Base-by-base conservation (phyloP, 768 basidiomycete species). In the Hemileccinum rubropunctum region DNA sequence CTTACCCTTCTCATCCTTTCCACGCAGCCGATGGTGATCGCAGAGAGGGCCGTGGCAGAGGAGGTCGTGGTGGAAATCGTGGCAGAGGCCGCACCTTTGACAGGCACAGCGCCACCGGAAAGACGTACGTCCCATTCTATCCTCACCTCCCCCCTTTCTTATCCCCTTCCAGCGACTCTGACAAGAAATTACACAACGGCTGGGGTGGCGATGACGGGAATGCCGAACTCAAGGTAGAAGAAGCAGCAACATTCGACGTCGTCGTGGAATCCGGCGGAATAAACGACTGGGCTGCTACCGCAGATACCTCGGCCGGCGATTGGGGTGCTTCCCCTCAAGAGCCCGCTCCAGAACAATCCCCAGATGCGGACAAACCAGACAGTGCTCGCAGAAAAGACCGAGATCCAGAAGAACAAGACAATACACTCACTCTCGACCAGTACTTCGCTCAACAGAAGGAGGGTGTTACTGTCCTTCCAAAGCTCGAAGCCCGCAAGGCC, bases 151-250 rank as follows among this genome's bases (percentile, higher is more conserved):
- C 39, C 20, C 26, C 40, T 46, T 50, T 42, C 54, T 53, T 52
- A 56, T 50, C 51, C 48, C 30, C 50, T 42, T 50, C 12, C 55
- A 94, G 91, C 68, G 95, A 98, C 73, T 87, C 91, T 39, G 90
- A 94, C 59, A 98, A 98, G 81, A 92, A 91, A 76, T 73, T 95
- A 61, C 88, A 91, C 68, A 88, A 92, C 65, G 87, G 86, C 58
- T 98, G 95, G 95, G 95, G 95, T 57, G 91, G 88, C 36, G 91
- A 94, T 56, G 90, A 94, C 60, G 92, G 88, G 59, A 78, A 75
- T 58, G 69, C 87, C 34, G 95, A 98, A 71, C 78, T 91, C 63
- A 85, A 86, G 73, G 78, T 76, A 30, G 95, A 98, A 68, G 71
- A 82, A 52, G 85, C 81, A 26, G 95, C 87, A 47, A 79, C 71